phyloP scores from a whole-genome alignment of 2,329 filamentous ascomycete species.

The Aureobasidium sp. region DNA sequence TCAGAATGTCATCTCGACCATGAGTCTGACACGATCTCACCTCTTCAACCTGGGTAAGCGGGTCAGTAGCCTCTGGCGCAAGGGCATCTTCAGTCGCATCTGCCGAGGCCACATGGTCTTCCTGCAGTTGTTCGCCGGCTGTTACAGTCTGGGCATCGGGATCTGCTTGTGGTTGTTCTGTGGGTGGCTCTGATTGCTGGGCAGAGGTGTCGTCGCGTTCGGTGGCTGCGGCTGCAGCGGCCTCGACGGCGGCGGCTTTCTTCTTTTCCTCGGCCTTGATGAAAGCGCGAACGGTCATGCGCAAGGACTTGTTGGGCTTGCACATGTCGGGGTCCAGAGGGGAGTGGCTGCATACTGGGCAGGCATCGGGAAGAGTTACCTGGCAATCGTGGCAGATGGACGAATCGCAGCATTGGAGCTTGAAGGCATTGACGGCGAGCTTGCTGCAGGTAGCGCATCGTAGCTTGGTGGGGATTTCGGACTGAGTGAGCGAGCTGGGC shows the following conservation, averaged over 20 bases:
- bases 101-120: not conserved
- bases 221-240: slow-evolving; percentile 17
- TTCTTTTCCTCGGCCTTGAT: slow-evolving; percentile 88
- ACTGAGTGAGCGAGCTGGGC: slow-evolving; percentile 61
- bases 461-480: slow-evolving; percentile 91
- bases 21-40: not conserved
- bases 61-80: slow-evolving; percentile 6
- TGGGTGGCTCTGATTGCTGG: not conserved
- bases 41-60: slow-evolving; percentile 8
- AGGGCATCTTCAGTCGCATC: slow-evolving; percentile 6
- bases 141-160: not conserved
- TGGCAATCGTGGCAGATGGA: slow-evolving; percentile 87
- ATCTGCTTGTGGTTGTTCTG: not conserved
- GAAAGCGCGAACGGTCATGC: slow-evolving; percentile 86
- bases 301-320: slow-evolving; percentile 80
- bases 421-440: slow-evolving; percentile 81
- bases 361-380: slow-evolving; percentile 57
- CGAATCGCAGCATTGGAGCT: slow-evolving; percentile 90
- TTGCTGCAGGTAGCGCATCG: slow-evolving; percentile 91
- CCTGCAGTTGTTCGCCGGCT: not conserved
- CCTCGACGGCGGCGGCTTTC: slow-evolving; percentile 17
- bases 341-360: slow-evolving; percentile 86
- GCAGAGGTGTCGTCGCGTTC: slow-evolving; percentile 19
- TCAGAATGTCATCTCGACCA: not conserved
- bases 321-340: slow-evolving; percentile 81